Conservation (phyloP, 2,329 filamentous ascomycete species). For the Colletotrichum brevisporum region DNA sequence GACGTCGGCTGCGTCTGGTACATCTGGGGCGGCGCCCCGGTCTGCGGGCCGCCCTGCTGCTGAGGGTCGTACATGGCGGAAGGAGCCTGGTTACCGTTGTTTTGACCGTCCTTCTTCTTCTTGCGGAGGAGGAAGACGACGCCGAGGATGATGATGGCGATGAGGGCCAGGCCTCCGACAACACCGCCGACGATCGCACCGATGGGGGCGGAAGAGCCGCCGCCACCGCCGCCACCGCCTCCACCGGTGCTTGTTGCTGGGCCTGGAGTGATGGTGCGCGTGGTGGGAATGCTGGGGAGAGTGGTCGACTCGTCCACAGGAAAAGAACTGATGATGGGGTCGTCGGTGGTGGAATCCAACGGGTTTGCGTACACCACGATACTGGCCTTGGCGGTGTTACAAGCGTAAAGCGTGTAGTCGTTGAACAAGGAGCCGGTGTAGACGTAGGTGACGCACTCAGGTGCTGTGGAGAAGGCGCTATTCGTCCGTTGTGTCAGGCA, state of each 20-base stretch:
- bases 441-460: slow-evolving; percentile 49
- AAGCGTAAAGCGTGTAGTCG: slow-evolving; percentile 50
- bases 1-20: slow-evolving; percentile 38
- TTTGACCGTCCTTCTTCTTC: slow-evolving; percentile 41
- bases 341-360: slow-evolving; percentile 26
- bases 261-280: neutral
- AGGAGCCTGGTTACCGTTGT: slow-evolving; percentile 20
- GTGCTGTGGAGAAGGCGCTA: slow-evolving; percentile 44
- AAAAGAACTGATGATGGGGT: neutral
- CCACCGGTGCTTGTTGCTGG: slow-evolving; percentile 44
- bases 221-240: slow-evolving; percentile 54
- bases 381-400: slow-evolving; percentile 44
- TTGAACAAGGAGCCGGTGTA: slow-evolving; percentile 43
- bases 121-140: slow-evolving; percentile 49
- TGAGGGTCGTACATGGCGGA: slow-evolving; percentile 20
- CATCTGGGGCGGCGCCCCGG: slow-evolving; percentile 34
- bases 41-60: slow-evolving; percentile 5
- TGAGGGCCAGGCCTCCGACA: slow-evolving; percentile 52
- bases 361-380: slow-evolving; percentile 44
- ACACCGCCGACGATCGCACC: slow-evolving; percentile 57
- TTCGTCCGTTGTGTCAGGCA: neutral
- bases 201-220: slow-evolving; percentile 46
- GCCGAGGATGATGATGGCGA: slow-evolving; percentile 47
- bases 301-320: neutral
- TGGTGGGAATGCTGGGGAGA: neutral